Evolutionary conservation across 176 grass and related monocot genomes (phyloP), one percentile per base, ranked within the genome.

Genomic region (Raddia guianensis): DNA sequence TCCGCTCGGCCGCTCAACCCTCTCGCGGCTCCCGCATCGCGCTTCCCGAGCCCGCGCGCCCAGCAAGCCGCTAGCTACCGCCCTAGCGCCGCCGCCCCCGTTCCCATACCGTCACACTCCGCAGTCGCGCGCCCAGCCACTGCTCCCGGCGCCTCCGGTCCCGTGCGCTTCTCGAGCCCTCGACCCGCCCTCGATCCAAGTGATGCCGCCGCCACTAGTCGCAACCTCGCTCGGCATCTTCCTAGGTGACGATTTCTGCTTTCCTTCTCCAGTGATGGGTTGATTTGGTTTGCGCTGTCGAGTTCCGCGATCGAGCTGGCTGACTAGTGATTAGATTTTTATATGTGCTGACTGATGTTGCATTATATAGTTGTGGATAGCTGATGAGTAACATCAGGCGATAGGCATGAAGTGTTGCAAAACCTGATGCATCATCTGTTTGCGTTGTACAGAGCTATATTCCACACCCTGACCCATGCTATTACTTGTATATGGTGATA

Each of bases 181-280:
- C 74, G 48, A 14, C 53, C 74, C 15, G 65, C 55, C 18, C 2
- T 80, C 12, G 70, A 89, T 9, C 78, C 77, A 21, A 66, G 32
- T 44, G 72, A 50, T 7, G 44, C 43, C 1, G 75, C 54, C 0
- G 74, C 80, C 5, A 71, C 68, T 4, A 70, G 63, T 64, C 79
- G 75, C 73, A 61, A 70, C 6, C 40, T 78, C 20, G 65, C 57
- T 42, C 65, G 77, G 44, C 72, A 77, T 72, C 43, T 89, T 11
- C 87, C 54, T 8, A 84, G 87, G 87, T 85, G 63, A 88, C 43
- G 16, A 43, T 83, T 66, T 18, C 35, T 44, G 51, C 27, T 48
- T 27, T 43, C 45, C 44, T 4, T 5, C 5, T 66, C 44, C 3
- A 45, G 34, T 18, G 55, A 42, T 35, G 18, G 12, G 35, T 46